Evolutionary conservation across 495 filamentous ascomycete genomes (phyloP), one percentile per base, ranked within the genome.

Genomic region (Aspergillus cristatus): DNA sequence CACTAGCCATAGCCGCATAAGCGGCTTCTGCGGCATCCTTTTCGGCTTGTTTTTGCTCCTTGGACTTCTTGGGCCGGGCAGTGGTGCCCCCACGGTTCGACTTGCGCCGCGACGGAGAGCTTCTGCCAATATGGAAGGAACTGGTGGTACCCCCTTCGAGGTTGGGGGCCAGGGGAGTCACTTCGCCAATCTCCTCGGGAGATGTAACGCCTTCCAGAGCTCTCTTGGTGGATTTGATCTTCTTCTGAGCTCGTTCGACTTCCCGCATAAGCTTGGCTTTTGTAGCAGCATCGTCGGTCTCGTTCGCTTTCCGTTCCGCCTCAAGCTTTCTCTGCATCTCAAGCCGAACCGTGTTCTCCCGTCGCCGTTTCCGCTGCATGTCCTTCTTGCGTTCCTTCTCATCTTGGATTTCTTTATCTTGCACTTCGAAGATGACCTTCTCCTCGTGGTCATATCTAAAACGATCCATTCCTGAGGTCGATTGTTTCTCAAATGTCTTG

Each of bases 321-420:
- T 89, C 81, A 7, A 81, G 70, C 45, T 90, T 84, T 62, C 94
- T 90, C 48, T 88, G 80, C 50, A 85, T 76, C 31, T 90, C 87
- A 40, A 79, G 71, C 11, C 84, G 82, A 55, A 95, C 82, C 8
- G 91, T 94, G 63, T 95, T 95, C 56, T 98, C 91, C 14, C 91
- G 78, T n/a, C 91, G 81, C 16, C 91, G 79, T 65, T 96, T 97
- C 16, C 93, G 82, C 53, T 99, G 91, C 84, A 96, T 94, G 45
- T 97, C 91, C 66, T 99, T 99, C 72, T 99, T 99, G 18, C 93
- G 86, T 61, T 97, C 93, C 58, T 97, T 99, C 55, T 99, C 91
- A 34, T 91, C 87, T 39, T 83, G 82, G 6, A 95, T 70, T 54
- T 96, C 91, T 44, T 84, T 84, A 38, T 83, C 79, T 42, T 91